Evolutionary conservation across 2,329 filamentous ascomycete genomes (phyloP).

Genomic region (Fusarium transvaalense): DNA sequence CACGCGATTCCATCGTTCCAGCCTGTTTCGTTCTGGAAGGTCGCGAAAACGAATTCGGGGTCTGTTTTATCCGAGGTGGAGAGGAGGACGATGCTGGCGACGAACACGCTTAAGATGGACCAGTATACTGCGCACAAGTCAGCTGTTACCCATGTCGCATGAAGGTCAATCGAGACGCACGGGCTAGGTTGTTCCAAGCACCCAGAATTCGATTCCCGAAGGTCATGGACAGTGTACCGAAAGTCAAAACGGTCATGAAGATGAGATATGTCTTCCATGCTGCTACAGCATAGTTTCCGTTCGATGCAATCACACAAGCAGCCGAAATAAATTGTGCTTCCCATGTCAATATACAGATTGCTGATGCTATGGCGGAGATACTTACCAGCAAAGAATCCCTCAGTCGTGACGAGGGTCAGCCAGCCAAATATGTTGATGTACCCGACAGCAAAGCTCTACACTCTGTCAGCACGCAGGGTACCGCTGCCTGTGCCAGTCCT

Average conservation of each 20-base stretch:
- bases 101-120: slow-evolving; percentile 57
- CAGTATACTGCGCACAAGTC: slow-evolving; percentile 51
- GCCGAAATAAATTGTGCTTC: slow-evolving; percentile 60
- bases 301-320: slow-evolving; percentile 56
- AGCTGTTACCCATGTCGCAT: accelerated
- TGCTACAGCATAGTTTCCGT: slow-evolving; percentile 54
- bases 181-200: slow-evolving; percentile 57
- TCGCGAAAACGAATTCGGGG: slow-evolving; percentile 58
- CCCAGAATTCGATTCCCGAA: slow-evolving; percentile 58
- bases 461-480: neutral
- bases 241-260: slow-evolving; percentile 50
- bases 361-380: accelerated
- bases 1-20: slow-evolving; percentile 62
- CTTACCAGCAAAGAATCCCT: slow-evolving; percentile 58
- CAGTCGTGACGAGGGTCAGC: slow-evolving; percentile 59
- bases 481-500: accelerated
- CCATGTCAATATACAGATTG: neutral
- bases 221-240: slow-evolving; percentile 52
- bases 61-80: slow-evolving; percentile 56
- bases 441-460: slow-evolving; percentile 58
- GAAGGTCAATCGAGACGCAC: slow-evolving; percentile 36
- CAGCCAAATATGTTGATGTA: slow-evolving; percentile 61
- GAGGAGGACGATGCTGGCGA: slow-evolving; percentile 60
- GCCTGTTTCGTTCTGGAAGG: slow-evolving; percentile 60
- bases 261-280: slow-evolving; percentile 59